phyloP scores from a whole-genome alignment of 2,329 filamentous ascomycete species.

The Pseudodiploospora longispora region DNA sequence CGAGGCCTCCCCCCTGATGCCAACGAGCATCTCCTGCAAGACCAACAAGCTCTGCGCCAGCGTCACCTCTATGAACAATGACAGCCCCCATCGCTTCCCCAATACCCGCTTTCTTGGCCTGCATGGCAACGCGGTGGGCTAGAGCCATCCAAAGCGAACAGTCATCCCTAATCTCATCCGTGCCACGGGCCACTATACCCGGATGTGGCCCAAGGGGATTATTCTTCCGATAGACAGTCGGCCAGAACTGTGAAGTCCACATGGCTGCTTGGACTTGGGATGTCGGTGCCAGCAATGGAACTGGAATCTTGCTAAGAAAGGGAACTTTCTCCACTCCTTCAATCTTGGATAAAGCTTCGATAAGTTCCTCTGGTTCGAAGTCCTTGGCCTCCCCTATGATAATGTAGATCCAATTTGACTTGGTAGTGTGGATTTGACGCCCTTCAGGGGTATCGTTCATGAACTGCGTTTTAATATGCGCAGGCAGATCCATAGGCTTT shows the following conservation, averaged over 20 bases:
- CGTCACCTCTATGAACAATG: slow-evolving; percentile 56
- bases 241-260: slow-evolving; percentile 76
- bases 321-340: slow-evolving; percentile 45
- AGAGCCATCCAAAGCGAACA: slow-evolving; percentile 60
- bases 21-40: slow-evolving; percentile 71
- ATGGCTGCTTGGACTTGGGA: slow-evolving; percentile 65
- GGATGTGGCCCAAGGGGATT: slow-evolving; percentile 82
- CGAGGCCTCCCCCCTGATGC: slow-evolving; percentile 42
- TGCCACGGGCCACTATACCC: slow-evolving; percentile 60
- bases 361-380: slow-evolving; percentile 46
- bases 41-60: slow-evolving; percentile 53
- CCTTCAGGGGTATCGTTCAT: slow-evolving; percentile 50
- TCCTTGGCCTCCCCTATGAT: slow-evolving; percentile 44
- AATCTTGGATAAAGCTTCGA: slow-evolving; percentile 36
- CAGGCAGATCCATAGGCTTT: slow-evolving; percentile 60
- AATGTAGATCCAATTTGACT: slow-evolving; percentile 54
- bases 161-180: slow-evolving; percentile 58
- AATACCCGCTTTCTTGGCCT: slow-evolving; percentile 48
- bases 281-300: slow-evolving; percentile 66
- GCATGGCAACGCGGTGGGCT: slow-evolving; percentile 54
- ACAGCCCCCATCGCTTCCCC: slow-evolving; percentile 69
- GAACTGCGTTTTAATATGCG: slow-evolving; percentile 53
- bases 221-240: slow-evolving; percentile 76
- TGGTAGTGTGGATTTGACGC: slow-evolving; percentile 49
- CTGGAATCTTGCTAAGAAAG: slow-evolving; percentile 55